Base-by-base conservation (phyloP, 768 basidiomycete species). In the Rhodotorula paludigena region DNA sequence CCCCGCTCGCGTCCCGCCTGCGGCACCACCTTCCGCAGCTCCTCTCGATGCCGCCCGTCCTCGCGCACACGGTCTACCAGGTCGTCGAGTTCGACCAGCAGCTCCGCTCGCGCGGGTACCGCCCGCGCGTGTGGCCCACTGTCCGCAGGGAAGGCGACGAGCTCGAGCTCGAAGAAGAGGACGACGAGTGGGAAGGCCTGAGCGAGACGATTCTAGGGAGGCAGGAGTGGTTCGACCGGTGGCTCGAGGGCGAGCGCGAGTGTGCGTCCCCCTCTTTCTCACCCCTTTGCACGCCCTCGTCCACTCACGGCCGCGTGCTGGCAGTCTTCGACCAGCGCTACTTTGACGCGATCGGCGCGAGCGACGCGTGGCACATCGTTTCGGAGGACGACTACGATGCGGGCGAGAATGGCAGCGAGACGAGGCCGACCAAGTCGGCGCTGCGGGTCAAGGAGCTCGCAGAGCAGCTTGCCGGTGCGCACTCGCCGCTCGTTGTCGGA, bases 51-150 rank as follows among this genome's bases (percentile, higher is more conserved):
- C 89, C 68, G 6, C 73, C 96, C 0, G 79, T 98, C 30, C 81
- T 99, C 12, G 96, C 96, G 3, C 94, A 99, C 75, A 97, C 92
- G 2, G 88, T 98, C 55, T 94, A 94, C 77, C 91, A 98, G 77
- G 85, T 92, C 0, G 80, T 98, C 7, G 78, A 86, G 0, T 99
- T 98, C 72, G 96, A 99, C 78, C 84, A 86, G 35, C 82, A 86
- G 30, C 75, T 97, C 44, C 79, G 81, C 25, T 88, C 89, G 70
- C 85, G 71, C 7, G 89, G 88, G 0, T 96, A 91, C 75, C 32
- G 79, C 79, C 36, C 78, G 88, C 20, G 67, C 21, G 36, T 35
- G 4, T 33, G 15, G 33, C 77, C 80, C 25, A 78, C 81, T 7
- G 73, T 75, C 20, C 64, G 63, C 54, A 58, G 73, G 54, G 71